Evolutionary conservation across 352 stramenopile species (phyloP).

Genomic region (Pythium aristosporum): DNA sequence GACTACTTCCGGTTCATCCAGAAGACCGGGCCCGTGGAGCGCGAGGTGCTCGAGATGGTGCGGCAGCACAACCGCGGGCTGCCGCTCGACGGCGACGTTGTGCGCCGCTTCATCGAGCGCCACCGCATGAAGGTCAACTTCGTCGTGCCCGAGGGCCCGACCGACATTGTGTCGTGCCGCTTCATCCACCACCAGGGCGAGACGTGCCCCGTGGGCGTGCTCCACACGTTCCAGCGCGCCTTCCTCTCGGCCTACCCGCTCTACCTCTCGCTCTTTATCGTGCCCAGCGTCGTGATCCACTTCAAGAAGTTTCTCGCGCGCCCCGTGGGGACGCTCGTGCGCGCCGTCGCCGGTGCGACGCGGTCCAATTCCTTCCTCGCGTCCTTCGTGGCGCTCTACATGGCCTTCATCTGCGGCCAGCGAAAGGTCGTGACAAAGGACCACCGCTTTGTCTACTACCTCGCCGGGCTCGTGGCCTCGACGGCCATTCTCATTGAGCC

Average conservation of each 20-base stretch:
- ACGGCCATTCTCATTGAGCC: constrained; percentile 74
- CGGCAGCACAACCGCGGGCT: constrained; percentile 55
- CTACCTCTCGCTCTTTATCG: constrained; percentile 85
- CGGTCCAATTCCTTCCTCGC: constrained; percentile 76
- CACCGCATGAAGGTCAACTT: constrained; percentile 37
- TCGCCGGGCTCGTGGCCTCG: constrained; percentile 62
- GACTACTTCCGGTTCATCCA: constrained; percentile 88
- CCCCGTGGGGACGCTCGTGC: constrained; percentile 51
- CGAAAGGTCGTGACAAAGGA: constrained; percentile 52
- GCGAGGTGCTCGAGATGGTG: constrained; percentile 64
- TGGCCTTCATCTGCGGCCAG: constrained; percentile 63
- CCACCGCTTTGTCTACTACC: constrained; percentile 77
- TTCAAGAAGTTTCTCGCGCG: constrained; percentile 77
- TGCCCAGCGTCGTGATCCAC: constrained; percentile 76
- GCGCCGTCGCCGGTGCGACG: constrained; percentile 61
- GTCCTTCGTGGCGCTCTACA: constrained; percentile 73
- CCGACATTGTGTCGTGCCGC: constrained; percentile 51
- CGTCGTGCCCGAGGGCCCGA: constrained; percentile 25
- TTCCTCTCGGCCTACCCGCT: constrained; percentile 74
- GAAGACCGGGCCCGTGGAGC: constrained; percentile 60
- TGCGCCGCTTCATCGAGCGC: constrained; percentile 42
- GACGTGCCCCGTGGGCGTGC: constrained; percentile 45
- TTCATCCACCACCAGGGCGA: constrained; percentile 56
- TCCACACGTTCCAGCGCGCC: constrained; percentile 55
- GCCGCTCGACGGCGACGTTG: constrained; percentile 37